A percentile compares a stretch with the other conserved stretches of the same genome.
Evolutionary conservation across 495 filamentous ascomycete genomes (phyloP).

Genomic region (Terfezia boudieri): DNA sequence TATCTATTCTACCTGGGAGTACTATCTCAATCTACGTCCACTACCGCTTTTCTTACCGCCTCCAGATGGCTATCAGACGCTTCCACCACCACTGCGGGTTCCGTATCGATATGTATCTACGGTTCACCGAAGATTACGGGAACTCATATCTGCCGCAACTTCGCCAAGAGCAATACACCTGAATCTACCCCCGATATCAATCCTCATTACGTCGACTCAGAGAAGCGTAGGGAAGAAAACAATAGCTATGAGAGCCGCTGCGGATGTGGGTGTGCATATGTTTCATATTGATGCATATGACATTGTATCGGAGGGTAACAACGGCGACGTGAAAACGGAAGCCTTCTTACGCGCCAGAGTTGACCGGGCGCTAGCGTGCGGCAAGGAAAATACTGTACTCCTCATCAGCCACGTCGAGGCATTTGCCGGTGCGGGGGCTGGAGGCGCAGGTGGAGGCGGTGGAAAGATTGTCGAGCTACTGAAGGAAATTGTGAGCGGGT

Average conservation of each 20-base stretch:
- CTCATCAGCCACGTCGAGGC: slow-evolving; percentile 76
- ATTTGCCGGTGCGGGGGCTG: slow-evolving; percentile 72
- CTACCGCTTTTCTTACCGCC: slow-evolving; percentile 23
- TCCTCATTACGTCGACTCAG: slow-evolving; percentile 73
- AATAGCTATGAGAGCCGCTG: slow-evolving; percentile 49
- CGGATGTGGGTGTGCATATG: slow-evolving; percentile 72
- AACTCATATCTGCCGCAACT: slow-evolving; percentile 70
- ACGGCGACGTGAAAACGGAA: slow-evolving; percentile 80
- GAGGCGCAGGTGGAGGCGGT: slow-evolving; percentile 9
- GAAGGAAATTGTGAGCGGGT: slow-evolving; percentile 49
- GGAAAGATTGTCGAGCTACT: slow-evolving; percentile 31
- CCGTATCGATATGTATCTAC: slow-evolving; percentile 35
- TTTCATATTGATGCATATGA: slow-evolving; percentile 86
- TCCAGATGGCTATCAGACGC: slow-evolving; percentile 22
- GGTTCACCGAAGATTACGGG: slow-evolving; percentile 53
- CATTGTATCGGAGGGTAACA: slow-evolving; percentile 69
- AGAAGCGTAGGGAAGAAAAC: slow-evolving; percentile 76
- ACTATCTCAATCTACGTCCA: slow-evolving; percentile 55
- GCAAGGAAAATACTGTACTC: slow-evolving; percentile 57
- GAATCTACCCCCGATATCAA: slow-evolving; percentile 64
- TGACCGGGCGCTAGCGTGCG: slow-evolving; percentile 74
- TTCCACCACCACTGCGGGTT: slow-evolving; percentile 21
- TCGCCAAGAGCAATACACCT: slow-evolving; percentile 71
- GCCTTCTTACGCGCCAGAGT: slow-evolving; percentile 67
- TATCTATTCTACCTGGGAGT: slow-evolving; percentile 55